Evolutionary conservation across 495 filamentous ascomycete genomes (phyloP).

Genomic region (Ramalina intermedia): DNA sequence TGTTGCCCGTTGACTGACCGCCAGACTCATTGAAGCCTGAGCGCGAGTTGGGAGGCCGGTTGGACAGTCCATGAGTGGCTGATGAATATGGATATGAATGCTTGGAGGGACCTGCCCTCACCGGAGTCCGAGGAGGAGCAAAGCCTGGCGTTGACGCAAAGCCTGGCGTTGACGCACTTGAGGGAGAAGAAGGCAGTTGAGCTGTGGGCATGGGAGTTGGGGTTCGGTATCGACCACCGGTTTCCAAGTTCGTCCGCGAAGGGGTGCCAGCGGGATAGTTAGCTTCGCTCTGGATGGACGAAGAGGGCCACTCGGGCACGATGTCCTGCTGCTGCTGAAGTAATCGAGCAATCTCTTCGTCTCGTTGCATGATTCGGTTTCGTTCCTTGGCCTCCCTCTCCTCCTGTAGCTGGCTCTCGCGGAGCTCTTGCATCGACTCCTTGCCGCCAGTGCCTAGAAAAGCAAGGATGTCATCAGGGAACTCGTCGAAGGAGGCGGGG

Average conservation of each 20-base stretch:
- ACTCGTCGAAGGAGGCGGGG: slow-evolving; percentile 16
- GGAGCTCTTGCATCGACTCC: slow-evolving; percentile 21
- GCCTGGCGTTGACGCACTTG: no score
- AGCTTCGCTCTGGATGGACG: neutral
- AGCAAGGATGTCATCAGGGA: slow-evolving; percentile 11
- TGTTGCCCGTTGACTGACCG: neutral
- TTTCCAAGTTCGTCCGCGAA: slow-evolving; percentile 14
- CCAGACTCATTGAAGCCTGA: neutral
- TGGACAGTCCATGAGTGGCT: slow-evolving; percentile 9
- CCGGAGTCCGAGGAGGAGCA: no score
- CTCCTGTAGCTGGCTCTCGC: slow-evolving; percentile 24
- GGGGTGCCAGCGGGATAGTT: slow-evolving; percentile 1
- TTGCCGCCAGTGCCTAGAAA: slow-evolving; percentile 20
- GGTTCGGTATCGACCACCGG: slow-evolving; percentile 9
- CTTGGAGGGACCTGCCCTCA: no score
- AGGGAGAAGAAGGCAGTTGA: no score
- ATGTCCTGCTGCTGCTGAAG: slow-evolving; percentile 17
- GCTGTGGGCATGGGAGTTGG: no score
- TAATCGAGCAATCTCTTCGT: slow-evolving; percentile 33
- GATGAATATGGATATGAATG: slow-evolving; percentile 1
- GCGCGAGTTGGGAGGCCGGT: neutral
- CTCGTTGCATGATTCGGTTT: slow-evolving; percentile 27
- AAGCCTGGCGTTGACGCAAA: no score
- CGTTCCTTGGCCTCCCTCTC: slow-evolving; percentile 23
- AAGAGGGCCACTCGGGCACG: no score